These are phyloP conservation scores for Arthroderma uncinatum DNA, from an alignment of 2,329 filamentous ascomycete species.

Conservation along the genomic window DNA sequence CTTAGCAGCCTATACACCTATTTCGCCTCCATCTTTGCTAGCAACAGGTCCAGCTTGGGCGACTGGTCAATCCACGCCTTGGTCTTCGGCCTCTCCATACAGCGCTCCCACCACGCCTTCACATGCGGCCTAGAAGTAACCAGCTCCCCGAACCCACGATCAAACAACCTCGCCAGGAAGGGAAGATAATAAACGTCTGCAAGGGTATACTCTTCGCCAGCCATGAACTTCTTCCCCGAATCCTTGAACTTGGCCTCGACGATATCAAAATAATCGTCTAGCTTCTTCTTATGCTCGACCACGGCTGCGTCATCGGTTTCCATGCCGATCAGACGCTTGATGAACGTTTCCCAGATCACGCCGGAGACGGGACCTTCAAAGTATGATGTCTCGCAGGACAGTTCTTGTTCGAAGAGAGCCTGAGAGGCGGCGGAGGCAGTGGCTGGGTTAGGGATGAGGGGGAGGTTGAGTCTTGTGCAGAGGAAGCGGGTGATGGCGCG, in stretches of 20 bases:
- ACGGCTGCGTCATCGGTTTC: constrained; percentile 35
- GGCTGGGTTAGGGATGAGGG: constrained; percentile 29
- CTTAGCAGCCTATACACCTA: no score
- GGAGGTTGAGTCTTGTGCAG: constrained; percentile 36
- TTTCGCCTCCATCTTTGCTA: not conserved
- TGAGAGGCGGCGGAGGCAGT: constrained; percentile 30
- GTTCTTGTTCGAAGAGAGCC: constrained; percentile 38
- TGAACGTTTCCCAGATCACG: constrained; percentile 39
- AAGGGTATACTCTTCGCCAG: constrained; percentile 36
- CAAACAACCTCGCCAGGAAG: constrained; percentile 35
- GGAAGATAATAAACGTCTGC: constrained; percentile 42
- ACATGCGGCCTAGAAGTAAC: constrained; percentile 29
- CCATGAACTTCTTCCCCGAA: constrained; percentile 32
- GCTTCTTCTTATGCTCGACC: constrained; percentile 26
- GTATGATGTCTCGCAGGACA: constrained; percentile 34
- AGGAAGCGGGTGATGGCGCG: constrained; percentile 41
- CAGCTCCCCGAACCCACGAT: constrained; percentile 31
- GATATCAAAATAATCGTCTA: constrained; percentile 37
- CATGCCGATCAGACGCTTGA: constrained; percentile 35
- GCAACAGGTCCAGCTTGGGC: not conserved
- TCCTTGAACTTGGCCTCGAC: constrained; percentile 16
- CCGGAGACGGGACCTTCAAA: constrained; percentile 36
- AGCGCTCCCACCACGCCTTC: constrained; percentile 31
- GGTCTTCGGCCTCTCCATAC: constrained; percentile 7
- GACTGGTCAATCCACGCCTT: constrained; percentile 2